Evolutionary conservation across 2,329 filamentous ascomycete genomes (phyloP), one percentile per base, ranked within the genome.

Genomic region (Alternaria arbusti): DNA sequence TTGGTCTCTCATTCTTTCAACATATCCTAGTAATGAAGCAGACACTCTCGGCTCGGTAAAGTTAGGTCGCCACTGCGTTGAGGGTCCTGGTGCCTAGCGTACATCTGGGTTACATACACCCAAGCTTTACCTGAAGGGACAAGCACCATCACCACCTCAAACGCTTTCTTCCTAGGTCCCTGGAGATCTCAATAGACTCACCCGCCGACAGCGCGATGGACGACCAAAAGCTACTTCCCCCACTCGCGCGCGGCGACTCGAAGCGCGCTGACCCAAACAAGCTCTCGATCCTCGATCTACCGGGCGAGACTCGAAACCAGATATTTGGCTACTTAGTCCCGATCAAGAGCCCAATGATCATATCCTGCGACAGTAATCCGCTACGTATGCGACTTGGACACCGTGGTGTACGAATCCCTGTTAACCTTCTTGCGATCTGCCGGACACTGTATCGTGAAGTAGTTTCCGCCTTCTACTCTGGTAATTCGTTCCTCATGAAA

Each of bases 81-180:
- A 9, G 30, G 30, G 3, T 9, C 30, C 30, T 6, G 30, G 7
- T 9, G 30, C 30, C 30, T 36, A 6, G 30, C 12, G 5, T 32
- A 5, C 30, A 6, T 30, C 5, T 10, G 28, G 28, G 2, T 13
- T 10, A 13, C 6, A 6, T 13, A 30, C 11, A 30, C 28, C 28
- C 28, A 30, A 10, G 28, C 28, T 30, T 30, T 30, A 12, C 28
- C 28, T 30, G 28, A 12, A 30, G 28, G 28, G 13, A 13, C 28
- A 13, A 12, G 32, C 8, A n/a, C 3, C 10, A 44, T 3, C 10
- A 1, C 11, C 40, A 44, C 0, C 2, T 12, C 10, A 5, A 12
- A 5, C 40, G 4, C 2, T 0, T 12, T 20, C 5, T 20, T 3
- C 1, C 9, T 1, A 20, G 4, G 2, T 20, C 12, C 1, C 40